Evolutionary conservation across 768 basidiomycete species (phyloP).

Genomic region (Daedalea quercina): DNA sequence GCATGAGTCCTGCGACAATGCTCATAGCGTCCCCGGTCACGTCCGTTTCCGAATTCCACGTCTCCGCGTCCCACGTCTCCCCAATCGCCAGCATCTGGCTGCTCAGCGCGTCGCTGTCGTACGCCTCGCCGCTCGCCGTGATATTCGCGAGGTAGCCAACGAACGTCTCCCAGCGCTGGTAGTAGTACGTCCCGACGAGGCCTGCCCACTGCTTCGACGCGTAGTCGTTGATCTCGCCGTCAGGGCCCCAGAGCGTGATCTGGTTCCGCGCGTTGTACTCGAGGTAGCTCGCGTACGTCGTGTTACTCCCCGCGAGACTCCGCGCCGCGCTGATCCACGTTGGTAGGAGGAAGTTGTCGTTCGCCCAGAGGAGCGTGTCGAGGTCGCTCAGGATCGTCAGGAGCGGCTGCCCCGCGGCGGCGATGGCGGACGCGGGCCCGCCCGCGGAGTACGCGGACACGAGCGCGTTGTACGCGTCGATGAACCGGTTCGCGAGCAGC

Average conservation of each 20-base stretch:
- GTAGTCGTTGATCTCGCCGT: conserved; percentile 35
- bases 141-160: conserved; percentile 24
- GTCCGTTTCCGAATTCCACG: conserved; percentile 12
- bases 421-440: conserved; percentile 16
- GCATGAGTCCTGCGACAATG: not conserved
- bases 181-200: conserved; percentile 32
- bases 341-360: conserved; percentile 27
- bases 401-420: conserved; percentile 22
- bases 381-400: conserved; percentile 26
- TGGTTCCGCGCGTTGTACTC: conserved; percentile 35
- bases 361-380: conserved; percentile 27
- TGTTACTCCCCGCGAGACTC: conserved; percentile 23
- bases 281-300: conserved; percentile 28
- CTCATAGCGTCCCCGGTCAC: conserved; percentile 18
- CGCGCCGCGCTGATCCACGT: conserved; percentile 30
- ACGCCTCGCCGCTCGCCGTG: conserved; percentile 23
- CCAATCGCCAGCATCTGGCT: conserved; percentile 28
- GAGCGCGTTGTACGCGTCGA: conserved; percentile 26
- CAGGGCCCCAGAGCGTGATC: conserved; percentile 37
- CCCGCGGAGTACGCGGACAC: conserved; percentile 17
- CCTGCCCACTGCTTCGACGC: conserved; percentile 39
- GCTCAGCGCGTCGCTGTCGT: conserved; percentile 20
- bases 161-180: conserved; percentile 29
- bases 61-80: conserved; percentile 22
- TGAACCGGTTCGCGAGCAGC: conserved; percentile 32